Base-by-base conservation (phyloP, 805 yeast species). In the Cephaloascus fragrans region DNA sequence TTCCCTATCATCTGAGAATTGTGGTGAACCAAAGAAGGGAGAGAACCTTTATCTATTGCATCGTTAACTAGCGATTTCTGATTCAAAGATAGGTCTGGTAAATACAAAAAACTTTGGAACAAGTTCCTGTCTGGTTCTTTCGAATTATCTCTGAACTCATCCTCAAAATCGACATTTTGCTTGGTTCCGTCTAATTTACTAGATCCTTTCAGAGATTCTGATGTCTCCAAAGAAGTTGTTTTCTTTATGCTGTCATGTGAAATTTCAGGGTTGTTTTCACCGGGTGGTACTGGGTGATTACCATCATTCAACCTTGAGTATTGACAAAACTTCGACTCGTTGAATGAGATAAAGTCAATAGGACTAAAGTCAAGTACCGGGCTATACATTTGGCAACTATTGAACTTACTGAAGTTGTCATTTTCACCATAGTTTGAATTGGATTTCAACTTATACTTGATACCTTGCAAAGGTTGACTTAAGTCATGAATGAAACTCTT, bases 11-110 rank as follows among this genome's bases (percentile, higher is more conserved):
- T 62, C n/a, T 62, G 59, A 0, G 71, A 42, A 3, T 70, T 52
- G 43, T 75, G 77, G 45, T 69, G 68, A 0, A 61, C 49, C 16
- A 73, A 45, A 0, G 71, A 54, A 3, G 77, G 73, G 1, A 69
- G 38, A n/a, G 62, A 59, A 4, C 44, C 49, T 26, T 56, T 61
- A 2, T 73, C 64, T 12, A 23, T 23, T 6, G 6, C 28, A 8
- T 6, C 12, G 12, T 23, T 12, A 8, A 23, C 6, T 8, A 23
- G 28, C 6, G 12, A 23, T 23, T 23, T 23, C 28, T 23, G 28
- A 23, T 23, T 23, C 6, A 23, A 8, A 23, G 10, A 6, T 23
- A 23, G 12, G 12, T 23, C 28, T 23, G 28, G 28, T 12, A 23
- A 23, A 23, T 23, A 12, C 6, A 23, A 23, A 23, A 8, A 23